These are phyloP conservation scores for Dictyostelium purpureum DNA, from an alignment of 78 protist genomes.

Conservation along the genomic window DNA sequence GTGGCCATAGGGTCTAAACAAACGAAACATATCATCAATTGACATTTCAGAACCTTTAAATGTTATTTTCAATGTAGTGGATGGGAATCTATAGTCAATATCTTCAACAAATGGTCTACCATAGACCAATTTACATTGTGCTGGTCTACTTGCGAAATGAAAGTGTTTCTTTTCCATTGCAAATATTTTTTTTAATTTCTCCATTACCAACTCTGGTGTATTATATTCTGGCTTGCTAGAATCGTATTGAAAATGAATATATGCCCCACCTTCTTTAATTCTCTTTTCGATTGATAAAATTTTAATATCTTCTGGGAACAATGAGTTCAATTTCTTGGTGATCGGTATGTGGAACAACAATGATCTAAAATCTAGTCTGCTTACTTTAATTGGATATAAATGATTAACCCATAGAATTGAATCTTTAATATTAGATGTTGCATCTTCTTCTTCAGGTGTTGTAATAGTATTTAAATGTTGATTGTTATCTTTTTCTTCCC, in stretches of 20 bases:
- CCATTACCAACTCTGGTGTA: neutral
- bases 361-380: constrained; percentile 67
- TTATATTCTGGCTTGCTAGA: neutral
- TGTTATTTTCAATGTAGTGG: neutral
- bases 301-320: constrained; percentile 50
- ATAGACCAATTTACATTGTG: constrained; percentile 10
- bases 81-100: constrained; percentile 33
- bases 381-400: constrained; percentile 59
- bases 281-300: constrained; percentile 61
- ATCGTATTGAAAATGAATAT: constrained; percentile 48
- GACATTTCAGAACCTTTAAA: constrained; percentile 71
- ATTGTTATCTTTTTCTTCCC: neutral
- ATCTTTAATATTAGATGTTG: neutral
- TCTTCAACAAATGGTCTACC: constrained; percentile 69
- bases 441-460: neutral
- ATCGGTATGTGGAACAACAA: constrained; percentile 59
- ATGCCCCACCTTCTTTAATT: constrained; percentile 78
- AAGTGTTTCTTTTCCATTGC: constrained; percentile 32
- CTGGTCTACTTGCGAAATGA: constrained; percentile 40
- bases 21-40: constrained; percentile 41
- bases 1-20: constrained; percentile 66
- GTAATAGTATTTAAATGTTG: neutral
- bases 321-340: constrained; percentile 4
- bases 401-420: constrained; percentile 60
- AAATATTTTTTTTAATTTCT: neutral